Evolutionary conservation across 768 basidiomycete species (phyloP), one percentile per base, ranked within the genome.

Genomic region (Mycena indigotica): DNA sequence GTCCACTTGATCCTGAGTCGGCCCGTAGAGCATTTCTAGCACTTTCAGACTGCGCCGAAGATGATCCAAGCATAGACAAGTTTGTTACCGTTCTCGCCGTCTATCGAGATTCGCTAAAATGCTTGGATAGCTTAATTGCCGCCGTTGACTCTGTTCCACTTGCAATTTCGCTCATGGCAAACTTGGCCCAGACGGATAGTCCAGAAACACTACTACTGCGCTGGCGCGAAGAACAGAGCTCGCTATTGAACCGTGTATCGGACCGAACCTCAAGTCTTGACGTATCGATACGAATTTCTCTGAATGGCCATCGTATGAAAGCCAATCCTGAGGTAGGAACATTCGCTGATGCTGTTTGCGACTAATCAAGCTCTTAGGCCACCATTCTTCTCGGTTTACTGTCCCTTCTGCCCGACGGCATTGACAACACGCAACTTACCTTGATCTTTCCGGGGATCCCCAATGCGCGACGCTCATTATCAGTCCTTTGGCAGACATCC

Each of bases 71-170:
- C 23, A 52, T 66, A 40, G n/a, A n/a, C n/a, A 49, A 24, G 55
- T 62, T 17, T 26, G 21, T 39, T 38, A 23, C 29, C 15, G 13
- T 25, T 19, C 50, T 16, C 4, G 30, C 25, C 26, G 40, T 19
- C 41, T n/a, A n/a, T n/a, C 35, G n/a, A 38, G 12, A n/a, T n/a
- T 38, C 35, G n/a, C 12, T 38, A n/a, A n/a, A n/a, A n/a, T n/a
- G n/a, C n/a, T 38, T n/a, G 35, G 25, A 48, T 48, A 56, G 53
- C 26, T 50, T 67, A 24, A 51, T 66, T 19, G 38, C 39, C 28
- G 57, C 59, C n/a, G 50, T 66, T 46, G 66, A 65, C 21, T 58
- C 30, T 45, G 50, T 65, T 24, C 66, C 66, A n/a, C 62, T 67
- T 2, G 66, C 66, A 24, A 53, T 67, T 21, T 49, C 54, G 12